Conservation (phyloP, 805 yeast species). For the Metschnikowia lachancei region DNA sequence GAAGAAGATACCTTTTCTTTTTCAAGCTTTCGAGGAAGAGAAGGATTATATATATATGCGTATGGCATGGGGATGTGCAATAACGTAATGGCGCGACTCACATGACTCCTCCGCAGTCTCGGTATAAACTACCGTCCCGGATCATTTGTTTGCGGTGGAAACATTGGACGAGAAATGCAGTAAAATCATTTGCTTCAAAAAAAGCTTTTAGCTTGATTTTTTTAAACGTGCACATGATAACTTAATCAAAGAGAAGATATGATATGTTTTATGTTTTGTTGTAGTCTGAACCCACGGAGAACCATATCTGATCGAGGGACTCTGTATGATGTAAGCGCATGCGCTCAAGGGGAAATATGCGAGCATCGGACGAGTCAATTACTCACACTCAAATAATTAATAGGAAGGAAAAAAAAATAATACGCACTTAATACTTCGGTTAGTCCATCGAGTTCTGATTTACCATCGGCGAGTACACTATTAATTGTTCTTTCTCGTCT, state of each 20-base stretch:
- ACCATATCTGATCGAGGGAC: neutral
- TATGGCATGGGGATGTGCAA: neutral
- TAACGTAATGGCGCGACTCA: slow-evolving; percentile 1
- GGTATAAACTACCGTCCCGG: neutral
- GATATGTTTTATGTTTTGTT: neutral
- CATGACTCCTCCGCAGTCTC: slow-evolving; percentile 5
- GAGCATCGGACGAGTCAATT: neutral
- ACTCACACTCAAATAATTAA: neutral
- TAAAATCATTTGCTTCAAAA: no score
- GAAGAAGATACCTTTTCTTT: neutral
- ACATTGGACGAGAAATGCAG: neutral
- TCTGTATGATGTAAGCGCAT: neutral
- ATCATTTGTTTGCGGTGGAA: neutral
- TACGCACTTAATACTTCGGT: no score
- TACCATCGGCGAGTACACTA: no score
- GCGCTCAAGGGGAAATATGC: neutral
- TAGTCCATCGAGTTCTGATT: no score
- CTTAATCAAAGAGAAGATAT: no score
- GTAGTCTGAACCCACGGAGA: neutral
- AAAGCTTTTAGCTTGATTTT: no score
- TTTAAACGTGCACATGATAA: no score
- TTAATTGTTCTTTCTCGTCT: no score
- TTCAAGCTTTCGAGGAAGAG: neutral
- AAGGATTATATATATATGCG: slow-evolving; percentile 1
- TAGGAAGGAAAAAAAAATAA: no score